Evolutionary conservation across 2,329 filamentous ascomycete species (phyloP), one percentile per base, ranked within the genome.

Genomic region (Trichoderma koningii): DNA sequence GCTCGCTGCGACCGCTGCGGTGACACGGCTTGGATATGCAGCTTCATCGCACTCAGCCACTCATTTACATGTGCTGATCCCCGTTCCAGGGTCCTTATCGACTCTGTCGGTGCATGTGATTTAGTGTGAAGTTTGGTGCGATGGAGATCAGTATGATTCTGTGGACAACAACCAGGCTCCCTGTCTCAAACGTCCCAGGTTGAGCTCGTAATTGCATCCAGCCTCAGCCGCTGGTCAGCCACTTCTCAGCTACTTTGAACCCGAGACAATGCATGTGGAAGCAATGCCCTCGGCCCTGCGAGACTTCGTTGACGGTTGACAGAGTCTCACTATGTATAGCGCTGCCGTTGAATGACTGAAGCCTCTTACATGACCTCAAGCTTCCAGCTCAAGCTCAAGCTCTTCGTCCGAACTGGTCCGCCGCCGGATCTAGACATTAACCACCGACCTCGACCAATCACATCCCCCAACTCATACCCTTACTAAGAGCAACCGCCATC

Each of bases 401-500:
- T 12, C 28, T 63, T 63, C 50, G 59, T 63, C 48, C 59, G 59
- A 63, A 26, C 19, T 63, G 38, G 59, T 63, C 59, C 59, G 59
- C 38, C 42, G 15, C 50, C 17, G 17, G 23, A 42, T 50, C 21
- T 3, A 23, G 45, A 19, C 45, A 1, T 14, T 12, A 6, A 26
- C 17, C 2, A 2, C 59, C 10, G 23, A n/a, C 50, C 7, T 10
- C 34, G 41, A 5, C 59, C 59, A 63, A 63, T 63, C 42, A 55
- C 5, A 9, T 28, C 52, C 50, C 41, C 19, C 2, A 45, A 28
- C 19, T 62, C 7, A 19, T n/a, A 23, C 12, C 17, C 52, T 62
- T 62, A 62, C 34, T 62, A 62, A 59, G 55, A 34, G 30, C 19
- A 52, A 14, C 26, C 50, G 50, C 50, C 28, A 34, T 30, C 1